Evolutionary conservation across 1,139 yeast genomes (phyloP), one percentile per base, ranked within the genome.

Genomic region (Yarrowia galli): DNA sequence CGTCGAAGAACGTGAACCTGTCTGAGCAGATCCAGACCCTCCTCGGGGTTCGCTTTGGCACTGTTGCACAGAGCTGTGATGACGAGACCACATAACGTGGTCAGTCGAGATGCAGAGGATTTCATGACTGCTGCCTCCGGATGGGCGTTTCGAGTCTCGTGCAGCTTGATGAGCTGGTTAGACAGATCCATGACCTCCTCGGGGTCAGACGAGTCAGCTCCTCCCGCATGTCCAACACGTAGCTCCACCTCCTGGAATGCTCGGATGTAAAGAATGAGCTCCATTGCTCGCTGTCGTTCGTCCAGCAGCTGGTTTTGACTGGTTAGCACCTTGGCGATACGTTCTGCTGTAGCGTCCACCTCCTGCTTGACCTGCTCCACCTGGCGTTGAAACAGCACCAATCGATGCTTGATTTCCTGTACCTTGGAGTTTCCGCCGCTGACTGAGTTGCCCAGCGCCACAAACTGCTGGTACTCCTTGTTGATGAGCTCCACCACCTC

Each of bases 261-360:
- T 73, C 97, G 84, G 67, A 92, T 92, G 75, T 90, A 92, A 3
- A 97, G 97, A 73, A 90, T 91, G 1, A 98, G 97, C 76, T 92
- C 97, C 68, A 77, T 73, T 1, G 73, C 73, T 2, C 64, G 64
- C 16, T 43, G 51, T 16, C 64, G 13, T 22, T 58, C 51, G 15
- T 28, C 32, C 28, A 42, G 28, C 20, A 58, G 64, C 22, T 42
- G 28, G 32, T 28, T 58, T 7, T 58, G 64, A 51, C 64, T 58
- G 6, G 42, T 42, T 32, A 58, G 20, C 10, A 58, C 64, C 42
- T 28, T 28, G 20, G 51, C 51, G 15, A 43, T 58, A 1, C 64
- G 40, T 25, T 58, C 51, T 28, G 64, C 64, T 15, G 64, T 43
- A 9, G 20, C 64, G 16, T 58, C 64, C 13, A 58, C 64, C 20